Percentiles rank a stretch among this genome's conserved stretches.
phyloP scores from a whole-genome alignment of 108 stramenopile genomes.

The Parietichytrium sp. region DNA sequence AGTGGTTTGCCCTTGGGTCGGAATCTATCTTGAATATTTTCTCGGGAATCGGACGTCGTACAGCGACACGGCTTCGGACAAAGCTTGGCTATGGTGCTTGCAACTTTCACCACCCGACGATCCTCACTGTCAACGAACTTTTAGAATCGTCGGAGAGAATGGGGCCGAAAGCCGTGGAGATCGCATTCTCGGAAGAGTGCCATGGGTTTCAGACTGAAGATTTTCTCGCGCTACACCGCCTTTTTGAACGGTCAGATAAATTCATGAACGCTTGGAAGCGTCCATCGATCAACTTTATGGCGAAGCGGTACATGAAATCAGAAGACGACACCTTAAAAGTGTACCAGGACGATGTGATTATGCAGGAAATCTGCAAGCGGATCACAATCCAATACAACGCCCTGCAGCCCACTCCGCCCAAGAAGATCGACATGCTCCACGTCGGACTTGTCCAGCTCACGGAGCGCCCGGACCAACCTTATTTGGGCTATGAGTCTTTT shows the following conservation, averaged over 20 bases:
- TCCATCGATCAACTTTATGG: constrained; percentile 7
- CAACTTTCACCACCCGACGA: neutral
- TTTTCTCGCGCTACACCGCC: neutral
- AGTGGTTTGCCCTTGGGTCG: neutral
- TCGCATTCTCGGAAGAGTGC: constrained; percentile 11
- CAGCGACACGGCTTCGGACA: neutral
- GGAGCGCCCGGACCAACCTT: neutral
- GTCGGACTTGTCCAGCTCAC: constrained; percentile 18
- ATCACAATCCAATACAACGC: neutral
- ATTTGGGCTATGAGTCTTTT: neutral
- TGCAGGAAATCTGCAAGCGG: constrained; percentile 14
- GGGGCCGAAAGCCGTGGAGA: neutral
- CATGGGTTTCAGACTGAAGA: neutral
- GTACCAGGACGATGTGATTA: constrained; percentile 33
- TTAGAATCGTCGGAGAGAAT: neutral
- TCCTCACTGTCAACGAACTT: neutral
- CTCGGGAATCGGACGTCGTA: neutral
- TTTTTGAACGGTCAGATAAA: neutral
- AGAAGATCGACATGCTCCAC: constrained; percentile 16
- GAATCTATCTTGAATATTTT: neutral
- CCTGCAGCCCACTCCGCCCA: neutral
- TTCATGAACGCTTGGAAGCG: neutral
- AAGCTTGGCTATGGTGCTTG: neutral
- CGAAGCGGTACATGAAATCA: constrained; percentile 24
- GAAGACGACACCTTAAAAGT: neutral